Evolutionary conservation across 1,139 yeast genomes (phyloP).

Genomic region (Sugiyamaella grinbergsii): DNA sequence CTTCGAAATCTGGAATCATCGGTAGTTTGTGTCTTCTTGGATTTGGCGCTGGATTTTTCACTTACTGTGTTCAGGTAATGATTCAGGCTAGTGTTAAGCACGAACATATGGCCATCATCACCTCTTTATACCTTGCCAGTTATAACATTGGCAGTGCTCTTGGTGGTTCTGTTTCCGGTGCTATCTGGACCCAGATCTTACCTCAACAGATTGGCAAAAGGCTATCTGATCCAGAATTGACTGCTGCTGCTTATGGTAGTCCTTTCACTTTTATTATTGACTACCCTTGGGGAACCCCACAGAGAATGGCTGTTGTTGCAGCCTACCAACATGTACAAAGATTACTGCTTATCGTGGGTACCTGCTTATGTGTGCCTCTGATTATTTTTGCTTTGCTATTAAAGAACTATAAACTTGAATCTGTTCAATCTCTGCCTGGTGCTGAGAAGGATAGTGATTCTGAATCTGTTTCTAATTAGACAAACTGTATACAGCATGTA

Average conservation of each 20-base stretch:
- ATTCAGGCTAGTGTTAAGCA: slow-evolving; percentile 62
- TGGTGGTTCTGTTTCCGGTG: slow-evolving; percentile 51
- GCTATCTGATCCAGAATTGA: slow-evolving; percentile 42
- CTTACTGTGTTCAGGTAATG: slow-evolving; percentile 67
- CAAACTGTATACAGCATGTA: neutral
- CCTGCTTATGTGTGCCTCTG: slow-evolving; percentile 58
- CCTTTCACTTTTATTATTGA: slow-evolving; percentile 53
- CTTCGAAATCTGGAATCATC: slow-evolving; percentile 58
- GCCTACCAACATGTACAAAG: slow-evolving; percentile 64
- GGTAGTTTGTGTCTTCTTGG: slow-evolving; percentile 70
- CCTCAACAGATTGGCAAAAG: slow-evolving; percentile 40
- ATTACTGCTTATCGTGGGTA: slow-evolving; percentile 58
- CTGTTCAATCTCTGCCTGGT: slow-evolving; percentile 42
- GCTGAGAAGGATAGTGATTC: slow-evolving; percentile 40
- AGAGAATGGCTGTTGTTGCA: slow-evolving; percentile 56
- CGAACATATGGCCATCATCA: slow-evolving; percentile 51
- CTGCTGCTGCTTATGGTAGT: slow-evolving; percentile 53
- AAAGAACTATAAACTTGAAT: slow-evolving; percentile 54
- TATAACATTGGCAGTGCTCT: slow-evolving; percentile 50
- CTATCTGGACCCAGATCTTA: slow-evolving; percentile 51
- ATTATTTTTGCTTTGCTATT: slow-evolving; percentile 52
- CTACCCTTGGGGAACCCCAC: slow-evolving; percentile 63
- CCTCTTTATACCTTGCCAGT: slow-evolving; percentile 49
- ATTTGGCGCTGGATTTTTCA: slow-evolving; percentile 71
- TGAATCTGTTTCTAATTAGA: slow-evolving; percentile 1